Evolutionary conservation across 495 filamentous ascomycete species (phyloP).

Genomic region (Trichoderma virens): DNA sequence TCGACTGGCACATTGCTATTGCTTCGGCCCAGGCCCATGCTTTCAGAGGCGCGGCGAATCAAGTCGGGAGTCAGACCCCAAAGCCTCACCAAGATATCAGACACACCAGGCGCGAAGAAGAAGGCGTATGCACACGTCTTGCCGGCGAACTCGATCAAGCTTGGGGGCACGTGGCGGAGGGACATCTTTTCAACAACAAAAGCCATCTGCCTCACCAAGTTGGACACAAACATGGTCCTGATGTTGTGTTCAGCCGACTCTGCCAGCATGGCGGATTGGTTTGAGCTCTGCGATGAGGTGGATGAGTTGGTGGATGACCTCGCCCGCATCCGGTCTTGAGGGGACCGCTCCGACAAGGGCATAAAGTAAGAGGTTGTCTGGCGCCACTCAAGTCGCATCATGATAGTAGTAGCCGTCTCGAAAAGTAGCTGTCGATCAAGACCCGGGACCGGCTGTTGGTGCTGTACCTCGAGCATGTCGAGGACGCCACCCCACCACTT

Average conservation of each 20-base stretch:
- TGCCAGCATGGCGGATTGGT: constrained; percentile 66
- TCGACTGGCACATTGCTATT: not conserved
- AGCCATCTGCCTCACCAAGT: constrained; percentile 77
- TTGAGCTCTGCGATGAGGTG: constrained; percentile 42
- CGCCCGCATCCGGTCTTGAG: constrained; percentile 31
- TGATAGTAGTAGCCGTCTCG: constrained; percentile 79
- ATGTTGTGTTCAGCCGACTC: constrained; percentile 93
- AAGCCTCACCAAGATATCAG: constrained; percentile 75
- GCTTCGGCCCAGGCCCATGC: constrained; percentile 47
- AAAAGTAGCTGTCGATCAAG: constrained; percentile 63
- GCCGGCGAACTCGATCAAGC: constrained; percentile 85
- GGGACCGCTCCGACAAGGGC: constrained; percentile 43
- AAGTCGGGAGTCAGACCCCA: constrained; percentile 63
- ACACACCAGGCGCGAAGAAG: constrained; percentile 86
- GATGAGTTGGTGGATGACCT: constrained; percentile 34
- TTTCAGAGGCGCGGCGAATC: constrained; percentile 62
- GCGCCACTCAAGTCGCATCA: constrained; percentile 92
- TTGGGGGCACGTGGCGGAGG: constrained; percentile 78
- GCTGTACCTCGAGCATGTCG: constrained; percentile 65
- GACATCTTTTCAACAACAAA: constrained; percentile 92
- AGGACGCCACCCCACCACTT: constrained; percentile 94
- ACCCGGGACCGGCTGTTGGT: constrained; percentile 34
- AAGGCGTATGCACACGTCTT: constrained; percentile 94
- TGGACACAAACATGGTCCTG: constrained; percentile 81
- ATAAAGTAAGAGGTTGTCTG: constrained; percentile 58